Base-by-base conservation (phyloP, 2,329 filamentous ascomycete genomes). In the Arachnopeziza araneosa region DNA sequence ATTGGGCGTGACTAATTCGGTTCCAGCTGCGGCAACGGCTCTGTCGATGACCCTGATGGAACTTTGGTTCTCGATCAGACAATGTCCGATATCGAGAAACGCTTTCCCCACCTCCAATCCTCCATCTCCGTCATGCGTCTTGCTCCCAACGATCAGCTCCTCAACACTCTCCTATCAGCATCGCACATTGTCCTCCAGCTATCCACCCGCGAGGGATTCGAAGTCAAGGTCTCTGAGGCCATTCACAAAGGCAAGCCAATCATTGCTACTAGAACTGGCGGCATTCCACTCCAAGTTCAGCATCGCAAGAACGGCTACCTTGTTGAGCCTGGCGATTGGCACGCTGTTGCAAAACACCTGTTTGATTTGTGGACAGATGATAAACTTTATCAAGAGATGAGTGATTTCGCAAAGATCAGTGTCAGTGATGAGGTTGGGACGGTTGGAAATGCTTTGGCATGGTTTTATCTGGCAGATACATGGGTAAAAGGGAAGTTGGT, bases 141-240 rank as follows among this genome's bases (percentile, higher is more conserved):
- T 1, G 85, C 88, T 0, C 88, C 90, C 26, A 89, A 87, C 12
- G 90, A 95, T 68, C 90, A 95, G 73, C 79, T 92, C 22, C 83
- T 95, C 67, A 93, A 95, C 73, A 84, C 85, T 0, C 77, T 95
- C 50, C 81, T 95, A 63, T 85, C 86, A 48, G 87, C 88, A 55
- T 86, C 89, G 0, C 83, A 87, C 59, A 83, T 92, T 8, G 87
- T 87, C 0, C 80, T 95, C 8, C 90, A 95, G 73, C 83, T 95
- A 6, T 93, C 89, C 2, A 92, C 87, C 0, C 83, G 89, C 44
- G 90, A 95, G 71, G 90, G 90, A 0, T 95, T 95, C 67, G 90
- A 95, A 74, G 87, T 95, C 67, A 95, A 95, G 74, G 89, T 95
- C 5, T 91, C 88, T 0, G 91, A 95, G 74, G 90, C 89, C 1